phyloP scores from a whole-genome alignment of 2,329 filamentous ascomycete species.

The Aspergillus awamori region DNA sequence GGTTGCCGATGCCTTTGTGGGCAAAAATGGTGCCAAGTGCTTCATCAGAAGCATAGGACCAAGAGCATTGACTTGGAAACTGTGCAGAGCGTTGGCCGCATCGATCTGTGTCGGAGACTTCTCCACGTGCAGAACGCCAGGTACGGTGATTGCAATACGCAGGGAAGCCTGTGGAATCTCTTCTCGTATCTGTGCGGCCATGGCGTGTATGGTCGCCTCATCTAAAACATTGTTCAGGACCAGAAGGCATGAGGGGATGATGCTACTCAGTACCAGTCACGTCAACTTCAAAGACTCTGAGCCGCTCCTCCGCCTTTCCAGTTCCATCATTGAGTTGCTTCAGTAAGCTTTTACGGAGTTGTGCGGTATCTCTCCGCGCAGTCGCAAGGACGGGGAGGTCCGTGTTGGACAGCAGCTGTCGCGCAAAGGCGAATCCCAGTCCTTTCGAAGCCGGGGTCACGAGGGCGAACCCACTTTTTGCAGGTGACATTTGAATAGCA shows the following conservation, averaged over 20 bases:
- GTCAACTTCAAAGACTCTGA: conserved; percentile 59
- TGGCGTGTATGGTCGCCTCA: conserved; percentile 62
- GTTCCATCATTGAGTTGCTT: conserved; percentile 48
- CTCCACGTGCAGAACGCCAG: conserved; percentile 73
- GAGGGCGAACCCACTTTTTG: conserved; percentile 34
- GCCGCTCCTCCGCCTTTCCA: conserved; percentile 45
- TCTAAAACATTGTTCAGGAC: conserved; percentile 46
- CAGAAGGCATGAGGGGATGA: not conserved
- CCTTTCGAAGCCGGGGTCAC: conserved; percentile 63
- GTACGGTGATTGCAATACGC: conserved; percentile 69
- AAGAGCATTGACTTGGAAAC: conserved; percentile 72
- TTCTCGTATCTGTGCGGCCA: conserved; percentile 57
- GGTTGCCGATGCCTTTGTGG: conserved; percentile 56
- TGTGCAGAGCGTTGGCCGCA: conserved; percentile 63
- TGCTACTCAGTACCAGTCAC: conserved; percentile 53
- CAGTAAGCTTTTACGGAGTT: conserved; percentile 55
- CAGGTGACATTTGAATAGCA: conserved; percentile 2
- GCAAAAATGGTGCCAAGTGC: conserved; percentile 71
- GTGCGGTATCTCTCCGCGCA: conserved; percentile 56
- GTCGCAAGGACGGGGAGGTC: conserved; percentile 62
- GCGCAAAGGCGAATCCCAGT: conserved; percentile 64
- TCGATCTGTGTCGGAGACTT: conserved; percentile 69
- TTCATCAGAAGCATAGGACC: conserved; percentile 77
- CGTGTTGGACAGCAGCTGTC: conserved; percentile 60
- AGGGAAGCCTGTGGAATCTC: conserved; percentile 63